phyloP scores from a whole-genome alignment of 2,329 filamentous ascomycete genomes.

The Fusarium camptoceras region DNA sequence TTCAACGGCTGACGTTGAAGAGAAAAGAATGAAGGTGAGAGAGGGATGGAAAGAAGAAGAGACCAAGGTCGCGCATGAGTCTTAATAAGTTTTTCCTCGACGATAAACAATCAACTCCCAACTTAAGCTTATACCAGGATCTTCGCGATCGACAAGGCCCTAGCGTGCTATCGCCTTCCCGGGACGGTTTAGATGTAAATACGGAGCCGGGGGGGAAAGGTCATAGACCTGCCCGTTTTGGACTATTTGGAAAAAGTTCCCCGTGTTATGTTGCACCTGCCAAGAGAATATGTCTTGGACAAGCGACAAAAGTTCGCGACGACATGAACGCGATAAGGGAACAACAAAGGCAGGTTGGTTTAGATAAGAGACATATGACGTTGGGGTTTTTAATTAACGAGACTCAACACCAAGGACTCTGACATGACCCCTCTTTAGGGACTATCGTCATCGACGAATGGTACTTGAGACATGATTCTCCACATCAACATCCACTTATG shows the following conservation, averaged over 20 bases:
- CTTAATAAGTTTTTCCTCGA: neutral
- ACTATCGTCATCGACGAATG: neutral
- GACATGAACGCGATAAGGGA: neutral
- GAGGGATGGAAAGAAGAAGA: too few relatives aligned
- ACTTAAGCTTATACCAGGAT: constrained; percentile 34
- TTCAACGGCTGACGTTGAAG: neutral
- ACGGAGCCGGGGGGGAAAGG: neutral
- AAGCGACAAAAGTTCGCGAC: constrained; percentile 32
- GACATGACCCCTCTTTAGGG: neutral
- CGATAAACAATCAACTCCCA: constrained; percentile 1
- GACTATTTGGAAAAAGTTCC: constrained; percentile 31
- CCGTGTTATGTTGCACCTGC: constrained; percentile 37
- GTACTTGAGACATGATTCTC: neutral
- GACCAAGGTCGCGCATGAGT: neutral
- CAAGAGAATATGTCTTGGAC: constrained; percentile 26
- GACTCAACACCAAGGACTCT: neutral
- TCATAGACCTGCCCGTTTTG: constrained; percentile 31
- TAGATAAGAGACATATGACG: neutral
- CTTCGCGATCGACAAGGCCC: constrained; percentile 12
- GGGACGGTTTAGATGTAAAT: constrained; percentile 32
- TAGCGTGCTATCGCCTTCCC: constrained; percentile 29
- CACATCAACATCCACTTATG: neutral
- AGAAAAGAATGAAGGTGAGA: neutral
- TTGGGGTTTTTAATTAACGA: neutral
- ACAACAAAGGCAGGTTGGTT: neutral